Evolutionary conservation across 352 stramenopile species (phyloP).

Genomic region (Pythium vanterpoolii): DNA sequence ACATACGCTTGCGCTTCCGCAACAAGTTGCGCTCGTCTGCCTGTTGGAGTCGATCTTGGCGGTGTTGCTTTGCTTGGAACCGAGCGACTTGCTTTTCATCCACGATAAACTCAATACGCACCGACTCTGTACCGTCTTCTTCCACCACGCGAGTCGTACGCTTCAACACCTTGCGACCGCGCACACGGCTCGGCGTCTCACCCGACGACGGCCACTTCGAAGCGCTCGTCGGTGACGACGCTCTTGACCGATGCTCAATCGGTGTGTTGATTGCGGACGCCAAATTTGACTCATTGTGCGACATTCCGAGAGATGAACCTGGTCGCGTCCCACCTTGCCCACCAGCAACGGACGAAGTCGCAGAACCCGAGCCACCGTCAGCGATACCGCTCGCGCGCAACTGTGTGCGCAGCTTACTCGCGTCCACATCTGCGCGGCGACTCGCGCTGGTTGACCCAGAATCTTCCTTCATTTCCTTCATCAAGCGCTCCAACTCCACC

Average conservation of each 20-base stretch:
- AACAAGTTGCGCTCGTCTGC: constrained; percentile 46
- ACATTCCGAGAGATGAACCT: constrained; percentile 31
- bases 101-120: constrained; percentile 79
- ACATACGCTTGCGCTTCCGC: constrained; percentile 64
- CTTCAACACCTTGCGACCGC: constrained; percentile 60
- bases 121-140: constrained; percentile 73
- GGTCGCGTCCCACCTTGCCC: constrained; percentile 21
- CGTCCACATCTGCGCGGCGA: constrained; percentile 62
- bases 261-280: constrained; percentile 66
- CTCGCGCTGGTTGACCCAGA: constrained; percentile 37
- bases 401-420: constrained; percentile 57
- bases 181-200: constrained; percentile 18
- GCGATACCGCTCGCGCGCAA: constrained; percentile 70
- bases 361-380: constrained; percentile 36
- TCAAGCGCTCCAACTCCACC: constrained; percentile 71
- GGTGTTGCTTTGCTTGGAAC: constrained; percentile 74
- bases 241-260: constrained; percentile 60
- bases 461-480: constrained; percentile 82
- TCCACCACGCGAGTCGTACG: constrained; percentile 72
- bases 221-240: constrained; percentile 56
- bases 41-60: constrained; percentile 66
- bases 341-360: constrained; percentile 8
- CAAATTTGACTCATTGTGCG: constrained; percentile 49
- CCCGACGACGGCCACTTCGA: constrained; percentile 5
- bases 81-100: constrained; percentile 66